phyloP scores from a whole-genome alignment of 2,329 filamentous ascomycete species.

The Bipolaris gigantea region DNA sequence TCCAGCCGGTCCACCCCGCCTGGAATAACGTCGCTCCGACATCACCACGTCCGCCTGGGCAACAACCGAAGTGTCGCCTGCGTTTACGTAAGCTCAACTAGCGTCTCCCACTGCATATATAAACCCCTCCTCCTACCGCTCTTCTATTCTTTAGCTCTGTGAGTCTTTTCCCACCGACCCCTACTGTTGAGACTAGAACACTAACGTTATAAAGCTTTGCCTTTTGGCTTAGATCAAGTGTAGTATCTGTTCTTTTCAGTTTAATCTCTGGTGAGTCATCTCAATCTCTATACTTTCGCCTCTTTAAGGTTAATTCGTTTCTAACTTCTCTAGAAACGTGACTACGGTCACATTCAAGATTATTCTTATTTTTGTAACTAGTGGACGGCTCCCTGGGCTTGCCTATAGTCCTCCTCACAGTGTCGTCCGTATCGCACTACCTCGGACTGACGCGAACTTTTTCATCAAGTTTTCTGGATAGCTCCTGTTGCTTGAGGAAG shows the following conservation, averaged over 20 bases:
- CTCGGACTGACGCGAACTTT: background rate
- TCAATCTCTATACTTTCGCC: too few relatives aligned
- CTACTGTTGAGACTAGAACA: background rate
- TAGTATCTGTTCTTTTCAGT: background rate
- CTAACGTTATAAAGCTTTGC: background rate
- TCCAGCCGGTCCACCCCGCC: background rate
- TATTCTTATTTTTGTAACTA: background rate
- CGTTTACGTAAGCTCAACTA: background rate
- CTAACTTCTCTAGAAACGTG: too few relatives aligned
- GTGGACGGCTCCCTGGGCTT: background rate
- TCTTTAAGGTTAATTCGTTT: too few relatives aligned
- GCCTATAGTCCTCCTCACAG: background rate
- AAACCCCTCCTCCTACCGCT: background rate
- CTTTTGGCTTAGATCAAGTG: background rate
- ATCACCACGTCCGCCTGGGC: background rate
- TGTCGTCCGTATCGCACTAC: background rate
- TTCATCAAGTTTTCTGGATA: too few relatives aligned
- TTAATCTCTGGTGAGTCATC: background rate
- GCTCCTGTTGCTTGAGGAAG: too few relatives aligned
- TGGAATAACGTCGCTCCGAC: background rate
- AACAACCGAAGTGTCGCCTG: background rate
- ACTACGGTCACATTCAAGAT: background rate
- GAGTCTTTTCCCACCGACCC: background rate
- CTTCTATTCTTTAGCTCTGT: conserved; percentile 1
- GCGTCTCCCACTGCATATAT: background rate